Percentiles rank a stretch among this genome's conserved stretches.
Evolutionary conservation across 495 filamentous ascomycete species (phyloP).

Genomic region (Penicillium steckii): DNA sequence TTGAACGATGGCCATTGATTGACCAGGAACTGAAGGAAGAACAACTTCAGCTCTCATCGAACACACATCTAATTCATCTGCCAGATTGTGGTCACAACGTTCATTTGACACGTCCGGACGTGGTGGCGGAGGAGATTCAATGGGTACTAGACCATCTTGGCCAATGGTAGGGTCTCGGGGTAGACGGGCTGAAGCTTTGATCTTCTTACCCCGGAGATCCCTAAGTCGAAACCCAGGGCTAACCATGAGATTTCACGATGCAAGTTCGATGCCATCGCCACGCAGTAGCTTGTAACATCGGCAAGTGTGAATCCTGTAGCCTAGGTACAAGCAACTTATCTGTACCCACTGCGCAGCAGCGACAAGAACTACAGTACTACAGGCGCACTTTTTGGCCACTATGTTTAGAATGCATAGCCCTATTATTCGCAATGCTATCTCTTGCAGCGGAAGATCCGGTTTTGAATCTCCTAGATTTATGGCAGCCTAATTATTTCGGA

Average conservation of each 20-base stretch:
- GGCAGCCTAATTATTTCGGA: not conserved
- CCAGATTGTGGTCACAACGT: conserved; percentile 52
- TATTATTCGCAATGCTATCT: conserved; percentile 7
- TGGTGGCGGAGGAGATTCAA: conserved; percentile 42
- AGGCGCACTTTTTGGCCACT: not conserved
- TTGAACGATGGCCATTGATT: conserved; percentile 35
- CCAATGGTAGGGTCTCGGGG: conserved; percentile 9
- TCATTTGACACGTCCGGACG: conserved; percentile 44
- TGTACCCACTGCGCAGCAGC: conserved; percentile 7
- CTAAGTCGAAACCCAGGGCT: too few relatives aligned
- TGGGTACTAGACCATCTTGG: conserved; percentile 45
- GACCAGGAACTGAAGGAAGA: conserved; percentile 43
- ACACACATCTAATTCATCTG: conserved; percentile 34
- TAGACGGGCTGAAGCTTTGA: conserved; percentile 6
- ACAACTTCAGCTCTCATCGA: conserved; percentile 40
- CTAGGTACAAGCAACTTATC: not conserved
- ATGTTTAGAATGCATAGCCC: conserved; percentile 10
- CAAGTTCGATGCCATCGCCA: too few relatives aligned
- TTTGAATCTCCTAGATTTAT: too few relatives aligned
- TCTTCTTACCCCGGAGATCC: not conserved
- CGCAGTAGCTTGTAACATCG: too few relatives aligned
- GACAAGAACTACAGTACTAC: not conserved
- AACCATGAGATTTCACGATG: too few relatives aligned
- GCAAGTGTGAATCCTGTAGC: conserved; percentile 3
- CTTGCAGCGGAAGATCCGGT: too few relatives aligned